A percentile compares a stretch with the other conserved stretches of the same genome.
Conservation (phyloP, 2,329 filamentous ascomycete genomes). For the Xylariaceae sp. region DNA sequence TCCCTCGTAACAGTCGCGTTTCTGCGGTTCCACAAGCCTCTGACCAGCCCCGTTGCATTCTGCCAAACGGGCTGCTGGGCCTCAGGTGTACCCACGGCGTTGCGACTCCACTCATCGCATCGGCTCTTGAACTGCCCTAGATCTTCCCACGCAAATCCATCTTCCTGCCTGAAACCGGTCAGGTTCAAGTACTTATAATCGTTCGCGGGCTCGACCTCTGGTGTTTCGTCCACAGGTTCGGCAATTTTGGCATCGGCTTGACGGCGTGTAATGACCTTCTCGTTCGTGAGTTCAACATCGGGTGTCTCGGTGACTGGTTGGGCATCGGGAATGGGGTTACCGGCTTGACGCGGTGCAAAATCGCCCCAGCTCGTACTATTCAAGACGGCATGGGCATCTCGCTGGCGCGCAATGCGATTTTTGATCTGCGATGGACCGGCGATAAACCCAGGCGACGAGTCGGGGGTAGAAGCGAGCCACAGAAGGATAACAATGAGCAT, state of each 20-base stretch:
- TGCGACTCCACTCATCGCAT: constrained; percentile 58
- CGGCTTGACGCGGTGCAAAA: constrained; percentile 44
- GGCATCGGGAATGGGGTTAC: constrained; percentile 23
- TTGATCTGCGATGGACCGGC: constrained; percentile 39
- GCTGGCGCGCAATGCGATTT: constrained; percentile 49
- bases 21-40: constrained; percentile 69
- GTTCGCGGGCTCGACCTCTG: not conserved
- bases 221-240: constrained; percentile 1
- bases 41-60: constrained; percentile 73
- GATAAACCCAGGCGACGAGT: constrained; percentile 39
- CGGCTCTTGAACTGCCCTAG: constrained; percentile 62
- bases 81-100: constrained; percentile 44
- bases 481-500: constrained; percentile 42
- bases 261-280: not conserved
- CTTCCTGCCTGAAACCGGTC: constrained; percentile 69
- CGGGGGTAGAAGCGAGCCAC: constrained; percentile 42
- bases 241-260: constrained; percentile 1
- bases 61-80: constrained; percentile 57
- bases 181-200: constrained; percentile 58
- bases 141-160: constrained; percentile 76
- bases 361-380: constrained; percentile 58
- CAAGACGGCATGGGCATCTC: constrained; percentile 48
- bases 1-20: constrained; percentile 44
- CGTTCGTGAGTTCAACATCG: not conserved
- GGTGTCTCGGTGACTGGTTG: constrained; percentile 1